A percentile compares a stretch with the other conserved stretches of the same genome.
These are phyloP conservation scores for Gastrolobium villosum DNA, from an alignment of 306 rosid genomes.

Conservation along the genomic window DNA sequence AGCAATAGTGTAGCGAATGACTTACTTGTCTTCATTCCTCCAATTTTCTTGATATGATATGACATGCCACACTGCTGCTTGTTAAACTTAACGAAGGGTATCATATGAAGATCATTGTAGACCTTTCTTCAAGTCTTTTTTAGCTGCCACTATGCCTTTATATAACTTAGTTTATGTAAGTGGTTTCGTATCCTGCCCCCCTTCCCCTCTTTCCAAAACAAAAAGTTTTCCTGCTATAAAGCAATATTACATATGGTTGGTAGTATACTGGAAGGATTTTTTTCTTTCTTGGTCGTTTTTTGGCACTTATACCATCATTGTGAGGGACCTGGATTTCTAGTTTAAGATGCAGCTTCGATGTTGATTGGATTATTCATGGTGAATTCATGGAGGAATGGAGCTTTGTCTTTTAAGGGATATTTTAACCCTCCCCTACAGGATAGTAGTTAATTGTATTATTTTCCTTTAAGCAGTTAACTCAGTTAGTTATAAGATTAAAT, in stretches of 20 bases:
- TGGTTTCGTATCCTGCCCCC: background rate
- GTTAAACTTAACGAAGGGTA: constrained; percentile 5
- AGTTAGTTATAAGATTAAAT: background rate
- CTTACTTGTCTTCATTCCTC: constrained; percentile 35
- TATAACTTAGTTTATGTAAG: constrained; percentile 7
- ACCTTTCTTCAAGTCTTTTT: constrained; percentile 34
- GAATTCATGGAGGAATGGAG: background rate
- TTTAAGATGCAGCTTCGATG: background rate
- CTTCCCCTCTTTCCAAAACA: background rate
- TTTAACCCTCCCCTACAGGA: background rate
- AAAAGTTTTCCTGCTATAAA: background rate
- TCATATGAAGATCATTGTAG: constrained; percentile 27
- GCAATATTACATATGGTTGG: constrained; percentile 21
- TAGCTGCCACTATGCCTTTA: constrained; percentile 33
- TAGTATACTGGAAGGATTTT: background rate
- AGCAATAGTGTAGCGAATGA: constrained; percentile 35
- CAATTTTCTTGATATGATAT: constrained; percentile 40
- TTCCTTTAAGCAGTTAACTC: background rate
- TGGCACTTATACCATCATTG: background rate
- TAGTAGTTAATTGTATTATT: background rate
- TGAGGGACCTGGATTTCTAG: constrained; percentile 6
- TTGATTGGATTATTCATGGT: background rate
- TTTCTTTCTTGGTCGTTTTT: background rate
- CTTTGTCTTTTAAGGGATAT: background rate
- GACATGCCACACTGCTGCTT: constrained; percentile 32